Percentiles rank a stretch among this genome's conserved stretches.
These are phyloP conservation scores for Citrus australasica DNA, from an alignment of 345 rosid genomes.

Conservation along the genomic window DNA sequence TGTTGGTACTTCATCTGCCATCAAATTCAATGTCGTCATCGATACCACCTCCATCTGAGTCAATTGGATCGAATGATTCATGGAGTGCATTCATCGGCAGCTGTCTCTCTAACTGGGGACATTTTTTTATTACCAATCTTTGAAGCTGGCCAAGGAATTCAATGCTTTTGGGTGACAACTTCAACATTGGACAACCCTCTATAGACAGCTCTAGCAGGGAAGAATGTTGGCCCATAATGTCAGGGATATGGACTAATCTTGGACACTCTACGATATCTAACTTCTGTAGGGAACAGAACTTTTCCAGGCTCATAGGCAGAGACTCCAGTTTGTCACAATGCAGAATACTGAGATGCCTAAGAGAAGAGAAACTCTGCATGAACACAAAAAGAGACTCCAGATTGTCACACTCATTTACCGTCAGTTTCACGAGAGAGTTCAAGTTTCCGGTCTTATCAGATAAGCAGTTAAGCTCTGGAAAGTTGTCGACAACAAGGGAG, in stretches of 20 bases:
- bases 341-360: slow-evolving; percentile 22
- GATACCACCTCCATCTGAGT: too few species aligned
- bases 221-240: slow-evolving; percentile 2
- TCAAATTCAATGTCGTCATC: too few species aligned
- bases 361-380: slow-evolving; percentile 1
- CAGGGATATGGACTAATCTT: neutral
- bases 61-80: too few species aligned
- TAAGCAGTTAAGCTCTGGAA: neutral
- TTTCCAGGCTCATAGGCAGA: slow-evolving; percentile 5
- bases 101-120: neutral
- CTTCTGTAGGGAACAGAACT: slow-evolving; percentile 12
- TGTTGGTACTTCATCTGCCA: too few species aligned
- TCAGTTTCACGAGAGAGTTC: slow-evolving; percentile 1
- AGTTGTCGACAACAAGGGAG: slow-evolving; percentile 18
- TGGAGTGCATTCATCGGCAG: neutral
- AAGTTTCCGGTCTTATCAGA: neutral
- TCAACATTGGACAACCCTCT: slow-evolving; percentile 14
- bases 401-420: slow-evolving; percentile 12
- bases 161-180: slow-evolving; percentile 1
- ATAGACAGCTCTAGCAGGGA: slow-evolving; percentile 14
- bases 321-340: slow-evolving; percentile 9
- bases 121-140: slow-evolving; percentile 2
- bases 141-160: neutral
- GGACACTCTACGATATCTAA: slow-evolving; percentile 19
- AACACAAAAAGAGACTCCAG: slow-evolving; percentile 4